phyloP scores from a whole-genome alignment of 2,329 filamentous ascomycete species.

The Zalaria sp. region DNA sequence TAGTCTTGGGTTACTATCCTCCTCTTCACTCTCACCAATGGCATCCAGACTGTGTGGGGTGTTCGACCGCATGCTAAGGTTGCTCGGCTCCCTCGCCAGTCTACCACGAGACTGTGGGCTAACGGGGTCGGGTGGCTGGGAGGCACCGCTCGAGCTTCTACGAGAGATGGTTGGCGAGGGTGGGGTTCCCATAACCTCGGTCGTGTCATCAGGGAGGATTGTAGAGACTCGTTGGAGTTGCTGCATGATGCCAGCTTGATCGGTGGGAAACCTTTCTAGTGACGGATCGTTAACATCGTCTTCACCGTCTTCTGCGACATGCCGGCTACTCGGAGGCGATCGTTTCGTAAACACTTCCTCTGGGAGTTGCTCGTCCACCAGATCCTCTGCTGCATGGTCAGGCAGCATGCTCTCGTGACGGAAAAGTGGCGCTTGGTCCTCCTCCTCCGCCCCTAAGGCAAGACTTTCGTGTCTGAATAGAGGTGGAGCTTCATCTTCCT shows the following conservation, averaged over 20 bases:
- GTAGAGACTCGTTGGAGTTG: constrained; percentile 15
- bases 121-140: too few species aligned
- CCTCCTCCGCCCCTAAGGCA: constrained; percentile 10
- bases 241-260: constrained; percentile 18
- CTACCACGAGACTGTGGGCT: not conserved
- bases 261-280: constrained; percentile 19
- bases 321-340: not conserved
- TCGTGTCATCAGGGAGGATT: constrained; percentile 12
- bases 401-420: constrained; percentile 14
- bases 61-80: not conserved
- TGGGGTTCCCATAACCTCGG: constrained; percentile 4
- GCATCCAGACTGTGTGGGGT: constrained; percentile 1
- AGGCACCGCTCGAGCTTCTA: not conserved
- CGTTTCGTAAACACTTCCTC: not conserved
- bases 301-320: constrained; percentile 1
- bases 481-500: constrained; percentile 6
- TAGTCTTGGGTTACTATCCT: not conserved
- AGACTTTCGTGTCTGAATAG: constrained; percentile 24
- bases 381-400: not conserved
- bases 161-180: constrained; percentile 6
- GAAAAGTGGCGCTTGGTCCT: constrained; percentile 16
- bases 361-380: not conserved
- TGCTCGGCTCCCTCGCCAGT: not conserved
- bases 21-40: constrained; percentile 2
- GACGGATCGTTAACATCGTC: constrained; percentile 16